phyloP scores from a whole-genome alignment of 192 early-diverging fungal genomes.

The Mortierella hygrophila region DNA sequence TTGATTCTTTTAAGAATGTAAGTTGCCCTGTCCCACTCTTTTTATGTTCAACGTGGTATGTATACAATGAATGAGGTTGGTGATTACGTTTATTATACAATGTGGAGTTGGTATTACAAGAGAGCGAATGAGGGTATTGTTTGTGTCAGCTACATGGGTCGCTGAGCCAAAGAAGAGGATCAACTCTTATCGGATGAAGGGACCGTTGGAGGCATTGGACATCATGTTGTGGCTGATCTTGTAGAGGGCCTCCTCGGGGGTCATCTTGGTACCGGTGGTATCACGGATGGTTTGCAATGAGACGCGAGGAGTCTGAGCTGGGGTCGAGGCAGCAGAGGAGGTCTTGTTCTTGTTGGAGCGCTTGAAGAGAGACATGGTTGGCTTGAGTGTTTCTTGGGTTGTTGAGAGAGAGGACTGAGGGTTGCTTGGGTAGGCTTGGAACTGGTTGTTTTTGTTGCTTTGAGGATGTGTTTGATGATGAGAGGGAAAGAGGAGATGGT shows the following conservation, averaged over 20 bases:
- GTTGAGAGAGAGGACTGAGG: neutral
- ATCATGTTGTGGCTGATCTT: neutral
- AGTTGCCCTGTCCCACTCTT: no score
- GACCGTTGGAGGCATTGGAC: neutral
- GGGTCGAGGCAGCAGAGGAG: slow-evolving; percentile 36
- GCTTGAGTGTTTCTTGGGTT: neutral
- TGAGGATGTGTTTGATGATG: neutral
- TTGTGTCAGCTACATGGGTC: neutral
- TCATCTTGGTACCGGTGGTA: slow-evolving; percentile 1
- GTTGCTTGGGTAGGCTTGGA: neutral
- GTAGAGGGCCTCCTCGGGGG: slow-evolving; percentile 5
- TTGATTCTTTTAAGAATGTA: no score
- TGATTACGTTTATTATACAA: neutral
- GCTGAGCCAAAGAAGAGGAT: neutral
- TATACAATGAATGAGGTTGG: neutral
- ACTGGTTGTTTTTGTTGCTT: neutral
- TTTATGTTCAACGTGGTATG: no score
- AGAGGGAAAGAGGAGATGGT: neutral
- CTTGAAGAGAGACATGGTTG: slow-evolving; percentile 39
- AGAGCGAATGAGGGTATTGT: neutral
- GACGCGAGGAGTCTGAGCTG: slow-evolving; percentile 34
- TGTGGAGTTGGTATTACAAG: neutral
- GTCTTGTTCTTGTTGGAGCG: slow-evolving; percentile 41
- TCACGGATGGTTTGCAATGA: slow-evolving; percentile 18
- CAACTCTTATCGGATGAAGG: neutral